Evolutionary conservation across 179 eudicot genomes (phyloP), one percentile per base, ranked within the genome.

Genomic region (Beta lomatogona): DNA sequence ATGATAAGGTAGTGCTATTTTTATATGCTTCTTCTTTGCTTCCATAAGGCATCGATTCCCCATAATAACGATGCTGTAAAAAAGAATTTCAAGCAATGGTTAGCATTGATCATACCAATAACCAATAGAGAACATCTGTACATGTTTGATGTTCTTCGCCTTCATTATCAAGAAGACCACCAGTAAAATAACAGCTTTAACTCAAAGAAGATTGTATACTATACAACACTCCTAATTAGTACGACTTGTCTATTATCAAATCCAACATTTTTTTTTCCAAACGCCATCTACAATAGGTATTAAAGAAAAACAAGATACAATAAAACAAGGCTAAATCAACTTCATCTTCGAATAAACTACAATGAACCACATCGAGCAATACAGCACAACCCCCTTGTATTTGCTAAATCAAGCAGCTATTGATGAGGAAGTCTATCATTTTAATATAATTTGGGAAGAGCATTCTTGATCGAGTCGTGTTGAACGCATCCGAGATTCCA

Each of bases 31-130:
- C 91, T 4, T 88, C 90, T 67, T 57, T 63, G 85, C 94, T 90
- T 67, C 98, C 97, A 81, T 86, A 91, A 5, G 98, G 97, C 96
- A 93, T 91, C 4, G 98, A 94, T 80, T 93, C 90, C 52, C 98
- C 98, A 88, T 94, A 94, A 81, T 94, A 94, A 15, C 98, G 91
- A 87, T 94, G 98, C 98, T 94, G 92, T 79, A 74, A 79, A 53
- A 16, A 73, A 11, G 25, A 75, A 44, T 28, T 50, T 28, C 71
- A 46, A 68, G 31, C 50, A 58, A 18, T 69, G 19, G 31, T n/a
- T 22, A 63, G 41, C 22, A 59, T n/a, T 60, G 64, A 25, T 52
- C 41, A 66, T 36, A 36, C 41, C 28, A 25, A 25, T 55, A 19
- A 22, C 6, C 70, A 53, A 67, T 16, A 61, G n/a, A 63, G 0